A percentile compares a stretch with the other conserved stretches of the same genome.
Conservation (phyloP, 495 filamentous ascomycete genomes). For the Eremomyces bilateralis region DNA sequence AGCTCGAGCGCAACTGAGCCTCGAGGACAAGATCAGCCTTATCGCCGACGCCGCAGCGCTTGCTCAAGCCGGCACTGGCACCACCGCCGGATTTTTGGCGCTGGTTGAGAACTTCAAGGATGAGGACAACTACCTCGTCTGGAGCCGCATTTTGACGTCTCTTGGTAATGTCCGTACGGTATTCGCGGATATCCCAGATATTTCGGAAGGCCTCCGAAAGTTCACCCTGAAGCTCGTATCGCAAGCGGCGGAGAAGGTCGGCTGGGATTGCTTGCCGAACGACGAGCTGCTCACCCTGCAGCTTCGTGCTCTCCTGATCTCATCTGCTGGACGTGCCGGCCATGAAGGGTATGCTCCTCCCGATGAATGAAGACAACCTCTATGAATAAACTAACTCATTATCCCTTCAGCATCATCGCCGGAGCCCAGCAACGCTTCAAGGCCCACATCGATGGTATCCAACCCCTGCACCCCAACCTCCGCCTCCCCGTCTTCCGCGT, state of each 20-base stretch:
- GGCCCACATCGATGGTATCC: conserved; percentile 43
- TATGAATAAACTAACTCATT: too few species aligned
- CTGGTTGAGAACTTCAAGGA: conserved; percentile 60
- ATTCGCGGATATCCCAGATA: conserved; percentile 34
- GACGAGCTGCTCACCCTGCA: conserved; percentile 70
- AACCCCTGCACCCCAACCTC: conserved; percentile 52
- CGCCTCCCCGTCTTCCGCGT: conserved; percentile 61
- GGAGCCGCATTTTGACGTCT: conserved; percentile 57
- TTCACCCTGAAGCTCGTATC: conserved; percentile 51
- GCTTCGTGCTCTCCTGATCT: conserved; percentile 58
- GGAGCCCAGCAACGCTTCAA: conserved; percentile 60
- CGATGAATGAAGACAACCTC: conserved; percentile 12
- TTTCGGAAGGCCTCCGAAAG: conserved; percentile 44
- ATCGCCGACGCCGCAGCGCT: conserved; percentile 83
- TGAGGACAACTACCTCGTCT: conserved; percentile 74
- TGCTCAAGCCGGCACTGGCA: conserved; percentile 65
- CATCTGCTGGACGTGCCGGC: conserved; percentile 46
- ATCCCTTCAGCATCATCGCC: conserved; percentile 29
- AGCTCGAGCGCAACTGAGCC: conserved; percentile 45
- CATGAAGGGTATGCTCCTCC: conserved; percentile 38
- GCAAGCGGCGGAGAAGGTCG: conserved; percentile 50
- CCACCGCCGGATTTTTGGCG: conserved; percentile 53
- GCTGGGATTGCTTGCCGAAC: conserved; percentile 54
- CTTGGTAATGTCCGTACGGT: conserved; percentile 41
- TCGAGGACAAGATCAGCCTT: conserved; percentile 77